Evolutionary conservation across 305 asterid species (phyloP), one percentile per base, ranked within the genome.

Genomic region (Fraxinus paxiana): DNA sequence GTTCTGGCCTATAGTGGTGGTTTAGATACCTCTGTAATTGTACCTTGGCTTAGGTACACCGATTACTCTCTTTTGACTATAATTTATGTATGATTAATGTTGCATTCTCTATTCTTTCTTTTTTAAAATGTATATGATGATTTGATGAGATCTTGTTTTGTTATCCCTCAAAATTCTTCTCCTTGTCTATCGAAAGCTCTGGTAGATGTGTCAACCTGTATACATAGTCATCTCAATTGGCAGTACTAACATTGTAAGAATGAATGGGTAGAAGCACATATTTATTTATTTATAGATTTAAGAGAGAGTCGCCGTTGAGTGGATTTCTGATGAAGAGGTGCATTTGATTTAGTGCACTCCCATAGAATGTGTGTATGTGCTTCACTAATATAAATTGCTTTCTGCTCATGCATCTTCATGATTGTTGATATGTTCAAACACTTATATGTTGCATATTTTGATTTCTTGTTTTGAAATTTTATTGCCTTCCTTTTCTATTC

Each of bases 1-100:
- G 99, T 95, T 77, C 87, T 95, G 81, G 99, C 99, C 63, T 95
- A 95, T 74, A 95, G 99, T 79, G 98, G 99, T 82, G 98, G 99
- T 81, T 85, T 95, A 74, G 99, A 94, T 83, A 95, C 99, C 80
- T 94, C 98, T 59, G 98, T 96, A 73, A 96, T 96, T 86, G 99
- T 96, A 46, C 99, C 99, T 81, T 96, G 99, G 98, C 92, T 94
- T 69, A 93, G 99, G 99, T 94, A 87, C 79, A 82, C n/a, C 38
- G 2, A 15, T 51, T 83, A 17, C 37, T 77, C 51, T 76, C 43
- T 71, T 72, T 63, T 20, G 0, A 13, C 38, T 26, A 5, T 0
- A 28, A 1, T 73, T 78, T 69, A 73, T 59, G 6, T 8, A 15
- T 65, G 22, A 48, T 30, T 0, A 22, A 20, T 77, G 35, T 67